Conservation (phyloP, 2,329 filamentous ascomycete genomes). For the Pseudogymnoascus verrucosus region DNA sequence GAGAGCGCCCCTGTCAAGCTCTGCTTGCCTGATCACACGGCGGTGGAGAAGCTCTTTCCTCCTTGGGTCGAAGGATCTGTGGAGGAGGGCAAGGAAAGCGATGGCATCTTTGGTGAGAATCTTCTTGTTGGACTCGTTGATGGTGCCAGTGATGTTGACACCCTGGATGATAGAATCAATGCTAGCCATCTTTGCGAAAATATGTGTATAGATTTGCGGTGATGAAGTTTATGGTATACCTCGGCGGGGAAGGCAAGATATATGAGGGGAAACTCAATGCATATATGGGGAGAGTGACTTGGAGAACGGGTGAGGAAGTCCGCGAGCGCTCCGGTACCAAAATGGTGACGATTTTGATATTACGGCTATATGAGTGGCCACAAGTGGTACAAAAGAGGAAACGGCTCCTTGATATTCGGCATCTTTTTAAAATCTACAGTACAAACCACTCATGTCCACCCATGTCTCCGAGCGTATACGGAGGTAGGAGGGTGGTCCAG, state of each 20-base stretch:
- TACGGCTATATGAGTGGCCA: background rate
- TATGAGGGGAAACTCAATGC: conserved; percentile 10
- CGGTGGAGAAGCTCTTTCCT: conserved; percentile 85
- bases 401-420: background rate
- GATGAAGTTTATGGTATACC: conserved; percentile 2
- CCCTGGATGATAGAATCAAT: conserved; percentile 75
- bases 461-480: conserved; percentile 8
- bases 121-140: conserved; percentile 75
- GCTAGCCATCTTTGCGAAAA: conserved; percentile 49
- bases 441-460: background rate
- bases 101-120: conserved; percentile 86
- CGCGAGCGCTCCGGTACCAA: conserved; percentile 5
- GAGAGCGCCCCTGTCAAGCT: conserved; percentile 81
- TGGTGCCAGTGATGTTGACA: conserved; percentile 73
- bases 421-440: background rate
- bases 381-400: background rate
- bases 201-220: conserved; percentile 2
- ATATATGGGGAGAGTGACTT: conserved; percentile 9
- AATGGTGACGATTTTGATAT: conserved; percentile 6
- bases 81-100: conserved; percentile 86
- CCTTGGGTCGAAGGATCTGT: conserved; percentile 85
- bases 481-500: background rate
- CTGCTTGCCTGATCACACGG: conserved; percentile 76
- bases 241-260: conserved; percentile 4
- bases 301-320: conserved; percentile 5